Conservation (phyloP, 2,329 filamentous ascomycete species). For the Cordyceps cicadae region DNA sequence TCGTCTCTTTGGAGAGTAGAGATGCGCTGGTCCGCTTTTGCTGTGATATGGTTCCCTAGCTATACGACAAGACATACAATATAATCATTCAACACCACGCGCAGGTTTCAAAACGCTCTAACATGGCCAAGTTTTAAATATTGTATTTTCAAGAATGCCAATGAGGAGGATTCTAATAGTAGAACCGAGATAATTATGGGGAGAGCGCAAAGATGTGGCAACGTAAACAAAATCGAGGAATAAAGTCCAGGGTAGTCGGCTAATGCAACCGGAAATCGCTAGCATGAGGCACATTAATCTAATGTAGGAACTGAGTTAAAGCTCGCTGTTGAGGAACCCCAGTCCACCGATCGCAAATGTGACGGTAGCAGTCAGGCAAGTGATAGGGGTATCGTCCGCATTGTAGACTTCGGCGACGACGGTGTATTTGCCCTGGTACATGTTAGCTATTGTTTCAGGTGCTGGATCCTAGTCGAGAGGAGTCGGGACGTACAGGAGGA, state of each 20-base stretch:
- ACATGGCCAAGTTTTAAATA: background rate
- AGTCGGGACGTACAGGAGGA: slow-evolving; percentile 61
- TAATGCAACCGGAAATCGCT: slow-evolving; percentile 4
- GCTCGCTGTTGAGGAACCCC: slow-evolving; percentile 32
- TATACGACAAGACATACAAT: background rate
- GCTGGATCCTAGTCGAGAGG: background rate
- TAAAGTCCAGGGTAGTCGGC: background rate
- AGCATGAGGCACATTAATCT: slow-evolving; percentile 8
- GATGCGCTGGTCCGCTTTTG: background rate
- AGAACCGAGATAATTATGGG: background rate
- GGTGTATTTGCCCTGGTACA: slow-evolving; percentile 70
- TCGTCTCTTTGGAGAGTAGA: slow-evolving; percentile 58
- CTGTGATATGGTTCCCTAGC: background rate
- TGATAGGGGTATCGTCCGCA: slow-evolving; percentile 64
- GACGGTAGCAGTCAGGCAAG: slow-evolving; percentile 74
- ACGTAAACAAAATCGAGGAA: background rate
- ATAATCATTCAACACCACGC: background rate
- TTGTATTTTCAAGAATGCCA: background rate
- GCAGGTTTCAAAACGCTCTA: background rate
- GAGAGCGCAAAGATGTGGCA: slow-evolving; percentile 15
- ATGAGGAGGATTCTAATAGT: background rate
- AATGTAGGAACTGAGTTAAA: slow-evolving; percentile 22
- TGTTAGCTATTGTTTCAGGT: slow-evolving; percentile 16
- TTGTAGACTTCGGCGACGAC: slow-evolving; percentile 81
- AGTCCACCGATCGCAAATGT: slow-evolving; percentile 41